Evolutionary conservation across 345 rosid species (phyloP).

Genomic region (Viola odorata): DNA sequence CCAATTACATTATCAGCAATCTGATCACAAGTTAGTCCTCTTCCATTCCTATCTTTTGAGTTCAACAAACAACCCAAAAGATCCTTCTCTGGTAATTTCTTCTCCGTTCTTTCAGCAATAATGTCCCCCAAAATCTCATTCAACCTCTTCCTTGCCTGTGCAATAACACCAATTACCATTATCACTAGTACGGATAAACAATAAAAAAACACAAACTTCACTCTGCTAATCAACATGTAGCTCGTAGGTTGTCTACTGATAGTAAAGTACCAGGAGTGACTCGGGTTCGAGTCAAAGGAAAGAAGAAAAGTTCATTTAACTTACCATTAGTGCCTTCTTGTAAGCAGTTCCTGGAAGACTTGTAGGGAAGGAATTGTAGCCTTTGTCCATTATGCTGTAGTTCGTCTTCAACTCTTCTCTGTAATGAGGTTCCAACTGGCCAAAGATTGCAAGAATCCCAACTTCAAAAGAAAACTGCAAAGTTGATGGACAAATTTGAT

Average conservation of each 20-base stretch:
- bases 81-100: conserved; percentile 33
- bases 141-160: conserved; percentile 57
- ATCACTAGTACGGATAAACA: no score
- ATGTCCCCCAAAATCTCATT: conserved; percentile 42
- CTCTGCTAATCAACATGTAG: no score
- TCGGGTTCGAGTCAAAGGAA: no score
- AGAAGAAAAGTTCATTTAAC: conserved; percentile 1
- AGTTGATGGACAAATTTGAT: neutral
- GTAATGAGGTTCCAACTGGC: conserved; percentile 51
- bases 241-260: no score
- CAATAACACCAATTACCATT: no score
- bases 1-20: conserved; percentile 67
- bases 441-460: conserved; percentile 67
- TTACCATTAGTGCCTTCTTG: conserved; percentile 52
- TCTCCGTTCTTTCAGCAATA: conserved; percentile 48
- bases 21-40: conserved; percentile 34
- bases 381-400: conserved; percentile 63
- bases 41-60: conserved; percentile 42
- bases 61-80: conserved; percentile 44
- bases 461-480: conserved; percentile 83
- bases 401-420: conserved; percentile 62
- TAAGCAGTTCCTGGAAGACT: conserved; percentile 71
- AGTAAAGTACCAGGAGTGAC: no score
- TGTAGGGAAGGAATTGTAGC: conserved; percentile 84
- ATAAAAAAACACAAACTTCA: no score